Base-by-base conservation (phyloP, 2,329 filamentous ascomycete species). In the Ilyonectria robusta region DNA sequence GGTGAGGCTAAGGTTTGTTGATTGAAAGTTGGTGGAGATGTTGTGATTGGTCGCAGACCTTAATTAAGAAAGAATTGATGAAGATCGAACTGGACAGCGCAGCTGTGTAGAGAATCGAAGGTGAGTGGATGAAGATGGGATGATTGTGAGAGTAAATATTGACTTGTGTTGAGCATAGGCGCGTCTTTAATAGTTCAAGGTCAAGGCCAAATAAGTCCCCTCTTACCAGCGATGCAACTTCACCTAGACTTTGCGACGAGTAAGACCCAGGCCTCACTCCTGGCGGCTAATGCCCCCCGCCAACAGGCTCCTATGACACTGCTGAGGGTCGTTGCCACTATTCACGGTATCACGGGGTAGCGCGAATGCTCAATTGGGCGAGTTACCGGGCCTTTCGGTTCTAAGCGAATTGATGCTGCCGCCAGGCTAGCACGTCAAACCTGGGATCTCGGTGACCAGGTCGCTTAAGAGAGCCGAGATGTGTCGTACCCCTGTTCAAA, bases 81-180 rank as follows among this genome's bases (percentile, higher is more conserved):
- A 37, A 13, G 31, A 53, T 17, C n/a, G 11, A 47, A 33, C 26
- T 15, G 19, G 23, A 59, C 61, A 63, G 61, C 33, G 17, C 55
- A 53, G 61, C 61, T 63, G 61, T 53, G 51, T 31, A 10, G 19
- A 47, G 47, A 65, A 42, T 47, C 11, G 48, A 65, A 60, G 56
- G 40, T 54, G 6, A 17, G 29, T 19, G 8, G 26, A 8, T 26
- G 11, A 23, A 42, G 35, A 35, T 19, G 17, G 23, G 46, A 55
- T 17, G 40, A 51, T 56, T 46, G 42, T 59, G 29, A 51, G 19
- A 35, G 21, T 44, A 29, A 59, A 31, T 9, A 37, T 9, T 33
- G 10, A 11, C 15, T 53, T 37, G 23, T 15, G 13, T 17, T 21
- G 35, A 58, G 10, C 4, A 29, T 8, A 17, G 9, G 31, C 17